Base-by-base conservation (phyloP, 2,329 filamentous ascomycete genomes). In the Lasiodiplodia theobromae region DNA sequence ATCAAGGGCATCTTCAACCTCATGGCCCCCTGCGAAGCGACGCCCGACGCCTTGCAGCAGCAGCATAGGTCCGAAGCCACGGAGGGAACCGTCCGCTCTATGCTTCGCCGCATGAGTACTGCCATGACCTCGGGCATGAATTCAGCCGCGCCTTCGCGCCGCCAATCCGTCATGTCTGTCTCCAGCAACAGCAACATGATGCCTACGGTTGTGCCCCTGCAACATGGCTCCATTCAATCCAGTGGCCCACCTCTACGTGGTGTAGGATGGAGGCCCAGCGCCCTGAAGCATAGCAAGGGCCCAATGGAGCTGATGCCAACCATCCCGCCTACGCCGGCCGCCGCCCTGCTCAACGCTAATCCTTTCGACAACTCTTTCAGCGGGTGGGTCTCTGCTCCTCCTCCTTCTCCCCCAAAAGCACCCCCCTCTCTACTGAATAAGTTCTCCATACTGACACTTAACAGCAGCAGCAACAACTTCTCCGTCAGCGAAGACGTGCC, bases 1-100 rank as follows among this genome's bases (percentile, higher is more conserved):
- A 73, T 84, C 2, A 80, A 81, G 52, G 81, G 82, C 14, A 79
- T 84, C 68, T 83, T 83, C 74, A 82, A 77, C 69, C 79, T 84
- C 68, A 82, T 84, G 78, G 31, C 67, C 3, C 62, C 66, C 23
- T 74, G 73, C 64, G 72, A 77, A 49, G 73, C 75, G 8, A 34
- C 31, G 4, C 75, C 68, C 2, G 53, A 58, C 6, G 58, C 51
- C n/a, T 34, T 34, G 8, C 31, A 34, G 31, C 56, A 60, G 10
- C 66, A 68, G 49, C 66, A 68, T 31, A 53, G 62, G 12, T 60
- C 60, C 23, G 68, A 69, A 44, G 62, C 64, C 16, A 66, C 63
- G 16, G 62, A 69, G 37, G 54, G 62, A 4, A 69, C 68, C n/a
- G 63, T 69, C 18, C 60, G 62, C 51, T 60, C 53, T 11, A 69